Base-by-base conservation (phyloP, 352 stramenopile species). In the Phytophthora fragariaefolia region DNA sequence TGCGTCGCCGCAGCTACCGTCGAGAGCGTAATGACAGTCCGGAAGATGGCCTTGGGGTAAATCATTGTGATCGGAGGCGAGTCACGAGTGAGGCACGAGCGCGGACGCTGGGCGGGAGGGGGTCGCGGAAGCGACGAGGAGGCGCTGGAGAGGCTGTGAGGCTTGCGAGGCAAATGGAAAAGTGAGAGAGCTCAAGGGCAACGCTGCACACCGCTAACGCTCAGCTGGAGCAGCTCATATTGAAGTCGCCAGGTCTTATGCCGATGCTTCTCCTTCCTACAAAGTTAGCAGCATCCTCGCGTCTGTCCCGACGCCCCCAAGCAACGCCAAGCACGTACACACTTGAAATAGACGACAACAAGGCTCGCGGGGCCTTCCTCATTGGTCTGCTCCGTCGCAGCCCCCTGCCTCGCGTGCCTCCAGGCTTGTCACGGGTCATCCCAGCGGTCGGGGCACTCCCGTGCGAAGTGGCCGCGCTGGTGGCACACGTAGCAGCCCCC, bases 11-110 rank as follows among this genome's bases (percentile, higher is more conserved):
- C 71, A 28, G 75, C 69, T 49, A 83, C 72, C 30, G 74, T 82
- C 27, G 79, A 78, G 54, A 88, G 71, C 56, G 77, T 70, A 69
- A 85, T 88, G 73, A 88, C 74, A 22, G 77, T 73, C 56, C 73
- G 77, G 62, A 88, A 84, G 56, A 84, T 56, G 49, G 72, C 63
- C 75, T 84, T 88, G 43, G 74, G 72, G 70, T 88, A 88, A 67
- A 88, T 85, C 80, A 86, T 87, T 53, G 46, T 71, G 65, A 36
- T 53, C 38, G 71, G 53, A 52, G 10, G 48, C 52, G 46, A 63
- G 50, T 62, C 56, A 67, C 66, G 59, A 48, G 63, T 58, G 42
- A 40, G 34, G 30, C 52, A 58, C 61, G 38, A 74, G 69, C 54
- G 50, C 65, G 50, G 55, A 64, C 66, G 60, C 64, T 74, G 46